These are phyloP conservation scores for Plasmodium gonderi DNA, from an alignment of 169 alveolate genomes.

Conservation along the genomic window DNA sequence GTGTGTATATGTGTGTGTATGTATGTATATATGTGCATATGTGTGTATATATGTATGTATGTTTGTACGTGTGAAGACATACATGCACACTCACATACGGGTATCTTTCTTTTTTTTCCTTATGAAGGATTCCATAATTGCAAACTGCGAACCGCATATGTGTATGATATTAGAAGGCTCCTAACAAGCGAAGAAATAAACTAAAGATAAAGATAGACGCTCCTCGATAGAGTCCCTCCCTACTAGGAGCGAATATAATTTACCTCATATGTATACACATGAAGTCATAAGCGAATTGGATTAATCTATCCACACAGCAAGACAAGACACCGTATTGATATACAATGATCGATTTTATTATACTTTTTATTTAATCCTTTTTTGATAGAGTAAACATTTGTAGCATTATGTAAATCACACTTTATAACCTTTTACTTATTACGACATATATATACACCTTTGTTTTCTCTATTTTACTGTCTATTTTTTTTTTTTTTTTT, in stretches of 20 bases:
- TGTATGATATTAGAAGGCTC: slow-evolving; percentile 23
- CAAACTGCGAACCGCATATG: slow-evolving; percentile 55
- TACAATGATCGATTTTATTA: neutral
- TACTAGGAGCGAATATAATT: neutral
- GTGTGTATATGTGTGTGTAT: too few relatives aligned
- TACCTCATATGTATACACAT: neutral
- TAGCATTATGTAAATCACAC: neutral
- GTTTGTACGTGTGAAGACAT: neutral
- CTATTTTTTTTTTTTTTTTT: neutral
- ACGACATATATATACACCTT: neutral
- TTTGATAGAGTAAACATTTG: neutral
- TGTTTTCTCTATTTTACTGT: neutral
- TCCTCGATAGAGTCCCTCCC: neutral
- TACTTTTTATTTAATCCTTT: neutral
- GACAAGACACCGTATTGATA: neutral
- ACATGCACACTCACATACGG: neutral
- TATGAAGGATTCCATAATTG: slow-evolving; percentile 61
- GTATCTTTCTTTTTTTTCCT: neutral
- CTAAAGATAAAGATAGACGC: neutral
- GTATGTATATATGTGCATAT: neutral
- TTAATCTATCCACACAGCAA: neutral
- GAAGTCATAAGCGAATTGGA: neutral
- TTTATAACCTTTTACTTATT: neutral
- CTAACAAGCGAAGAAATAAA: neutral
- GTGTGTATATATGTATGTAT: too few relatives aligned